Evolutionary conservation across 768 basidiomycete species (phyloP), one percentile per base, ranked within the genome.

Genomic region (Lactarius tabidus): DNA sequence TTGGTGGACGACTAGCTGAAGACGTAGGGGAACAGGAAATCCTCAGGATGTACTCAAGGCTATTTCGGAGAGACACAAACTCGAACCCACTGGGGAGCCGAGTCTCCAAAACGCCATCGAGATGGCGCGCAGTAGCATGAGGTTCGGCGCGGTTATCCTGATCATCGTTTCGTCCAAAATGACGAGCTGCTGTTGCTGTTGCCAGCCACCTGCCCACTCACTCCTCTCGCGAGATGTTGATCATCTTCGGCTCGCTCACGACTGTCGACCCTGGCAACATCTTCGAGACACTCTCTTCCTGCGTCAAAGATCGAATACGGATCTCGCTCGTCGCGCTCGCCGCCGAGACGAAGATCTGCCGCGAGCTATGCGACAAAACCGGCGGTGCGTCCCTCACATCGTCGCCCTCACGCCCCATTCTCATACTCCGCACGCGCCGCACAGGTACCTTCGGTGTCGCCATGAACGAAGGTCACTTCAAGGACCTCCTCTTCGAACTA

Each of bases 331-430:
- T 99, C 41, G 93, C 95, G 1, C 84, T 99, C 38, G 91, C 95
- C 0, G 97, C 97, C 7, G 97, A 98, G 75, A 96, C 98, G 90
- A 98, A 98, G 75, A 92, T 99, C 39, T 98, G 95, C 72, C 87
- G 93, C 41, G 90, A 95, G 54, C 81, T 98, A 26, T 91, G 90
- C 70, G 91, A 93, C 61, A 90, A 91, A 75, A 95, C 96, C 1
- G 92, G 93, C 65, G 97, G 97, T 93, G 68, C 59, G 85, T 75
- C 39, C 33, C 36, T 57, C 26, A 52, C 48, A 5, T 6, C n/a
- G n/a, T n/a, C n/a, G n/a, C n/a, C n/a, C n/a, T 59, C 29, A n/a
- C 20, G 36, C 51, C 59, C 57, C 2, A 9, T 14, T 51, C 7
- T 36, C 31, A 57, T 43, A 63, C 57, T 1, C 3, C 17, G 23